Evolutionary conservation across 352 stramenopile species (phyloP).

Genomic region (Phytophthora ohioensis): DNA sequence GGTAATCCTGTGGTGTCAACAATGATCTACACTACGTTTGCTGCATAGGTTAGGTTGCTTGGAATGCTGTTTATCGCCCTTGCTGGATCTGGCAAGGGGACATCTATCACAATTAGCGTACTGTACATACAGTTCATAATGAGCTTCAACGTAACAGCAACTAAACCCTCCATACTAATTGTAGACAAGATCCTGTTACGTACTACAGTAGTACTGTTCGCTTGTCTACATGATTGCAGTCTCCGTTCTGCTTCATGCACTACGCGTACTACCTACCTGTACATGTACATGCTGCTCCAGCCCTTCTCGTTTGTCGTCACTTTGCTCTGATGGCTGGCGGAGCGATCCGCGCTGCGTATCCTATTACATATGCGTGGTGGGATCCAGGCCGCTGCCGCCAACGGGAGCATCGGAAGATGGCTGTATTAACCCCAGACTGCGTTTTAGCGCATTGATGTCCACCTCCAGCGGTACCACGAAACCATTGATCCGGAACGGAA

Average conservation of each 20-base stretch:
- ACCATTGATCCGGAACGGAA: slow-evolving; percentile 81
- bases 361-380: slow-evolving; percentile 44
- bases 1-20: neutral
- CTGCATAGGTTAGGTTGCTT: neutral
- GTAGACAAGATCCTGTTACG: slow-evolving; percentile 24
- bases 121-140: no score
- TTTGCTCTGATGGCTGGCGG: slow-evolving; percentile 4
- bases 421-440: slow-evolving; percentile 53
- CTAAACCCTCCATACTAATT: slow-evolving; percentile 3
- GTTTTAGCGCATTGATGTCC: slow-evolving; percentile 66
- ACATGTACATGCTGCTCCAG: slow-evolving; percentile 10
- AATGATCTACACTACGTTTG: neutral
- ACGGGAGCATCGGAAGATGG: slow-evolving; percentile 24
- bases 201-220: slow-evolving; percentile 20
- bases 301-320: slow-evolving; percentile 3
- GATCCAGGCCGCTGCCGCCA: slow-evolving; percentile 24
- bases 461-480: slow-evolving; percentile 77
- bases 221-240: slow-evolving; percentile 19
- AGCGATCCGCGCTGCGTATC: slow-evolving; percentile 20
- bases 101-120: no score
- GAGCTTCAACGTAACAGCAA: neutral
- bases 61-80: no score
- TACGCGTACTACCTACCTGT: slow-evolving; percentile 20
- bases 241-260: slow-evolving; percentile 16
- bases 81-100: no score